Evolutionary conservation across 345 rosid species (phyloP).

Genomic region (Syzygium grande): DNA sequence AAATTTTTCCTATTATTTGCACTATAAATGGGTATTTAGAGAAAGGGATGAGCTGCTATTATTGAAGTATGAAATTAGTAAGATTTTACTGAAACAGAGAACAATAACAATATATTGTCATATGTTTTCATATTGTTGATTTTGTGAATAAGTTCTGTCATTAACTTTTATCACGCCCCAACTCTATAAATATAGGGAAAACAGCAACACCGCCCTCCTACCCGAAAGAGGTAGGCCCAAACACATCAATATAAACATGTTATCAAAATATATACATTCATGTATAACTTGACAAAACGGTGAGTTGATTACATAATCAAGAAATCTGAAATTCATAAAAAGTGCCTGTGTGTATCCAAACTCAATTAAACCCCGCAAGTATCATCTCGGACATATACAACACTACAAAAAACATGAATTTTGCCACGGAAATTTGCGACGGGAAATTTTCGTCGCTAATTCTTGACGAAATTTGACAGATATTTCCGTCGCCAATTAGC

Average conservation of each 20-base stretch:
- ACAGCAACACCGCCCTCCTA: background rate
- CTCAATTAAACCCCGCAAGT: no score
- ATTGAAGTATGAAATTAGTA: no score
- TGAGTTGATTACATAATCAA: background rate
- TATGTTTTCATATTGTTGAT: background rate
- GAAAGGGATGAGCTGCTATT: background rate
- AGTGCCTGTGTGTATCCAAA: background rate
- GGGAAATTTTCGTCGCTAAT: no score
- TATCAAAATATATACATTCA: background rate
- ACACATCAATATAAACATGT: background rate
- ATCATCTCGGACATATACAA: background rate
- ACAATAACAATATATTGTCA: accelerated
- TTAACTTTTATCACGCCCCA: no score
- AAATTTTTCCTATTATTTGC: background rate
- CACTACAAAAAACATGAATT: no score
- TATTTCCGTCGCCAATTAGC: no score
- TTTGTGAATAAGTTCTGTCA: background rate
- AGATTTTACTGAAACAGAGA: background rate
- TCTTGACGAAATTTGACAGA: no score
- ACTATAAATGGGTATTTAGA: no score
- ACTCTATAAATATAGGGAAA: background rate
- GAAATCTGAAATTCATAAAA: background rate
- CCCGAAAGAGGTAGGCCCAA: no score
- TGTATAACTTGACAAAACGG: no score
- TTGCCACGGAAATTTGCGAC: no score